Percentiles rank a stretch among this genome's conserved stretches.
Conservation (phyloP, 306 rosid genomes). For the Glycyrrhiza uralensis region DNA sequence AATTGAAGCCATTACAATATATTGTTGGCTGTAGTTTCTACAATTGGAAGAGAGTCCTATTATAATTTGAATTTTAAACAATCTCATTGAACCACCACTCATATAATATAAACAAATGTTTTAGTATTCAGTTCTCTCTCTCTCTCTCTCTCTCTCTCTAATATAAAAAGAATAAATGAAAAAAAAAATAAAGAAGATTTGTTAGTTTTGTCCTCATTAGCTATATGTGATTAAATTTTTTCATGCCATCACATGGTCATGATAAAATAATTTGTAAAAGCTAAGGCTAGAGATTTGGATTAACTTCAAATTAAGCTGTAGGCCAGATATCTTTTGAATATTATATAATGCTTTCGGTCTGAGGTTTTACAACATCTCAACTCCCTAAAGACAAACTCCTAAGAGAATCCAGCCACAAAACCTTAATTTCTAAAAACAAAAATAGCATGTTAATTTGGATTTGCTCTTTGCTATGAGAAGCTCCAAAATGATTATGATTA, state of each 20-base stretch:
- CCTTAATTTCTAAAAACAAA: not conserved
- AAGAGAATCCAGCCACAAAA: not conserved
- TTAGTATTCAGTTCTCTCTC: constrained; percentile 10
- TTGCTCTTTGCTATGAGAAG: too few relatives aligned
- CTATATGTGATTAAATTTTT: not conserved
- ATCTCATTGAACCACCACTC: not conserved
- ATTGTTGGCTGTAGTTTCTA: not conserved
- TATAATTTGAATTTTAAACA: not conserved
- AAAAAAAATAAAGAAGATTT: not conserved
- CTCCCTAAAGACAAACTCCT: not conserved
- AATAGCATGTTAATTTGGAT: not conserved
- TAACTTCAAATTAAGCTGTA: constrained; percentile 11
- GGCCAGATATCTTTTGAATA: not conserved
- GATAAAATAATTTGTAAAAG: constrained; percentile 1
- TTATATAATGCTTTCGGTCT: not conserved
- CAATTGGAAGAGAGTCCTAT: not conserved
- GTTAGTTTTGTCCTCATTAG: constrained; percentile 18
- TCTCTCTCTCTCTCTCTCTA: not conserved
- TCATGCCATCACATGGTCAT: not conserved
- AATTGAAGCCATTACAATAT: not conserved
- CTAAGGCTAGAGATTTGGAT: not conserved
- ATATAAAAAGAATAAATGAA: not conserved
- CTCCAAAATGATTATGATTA: too few relatives aligned
- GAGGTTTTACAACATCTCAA: not conserved
- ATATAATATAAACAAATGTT: not conserved